Evolutionary conservation across 257 asterid species (phyloP).

Genomic region (Solanum neorickii): DNA sequence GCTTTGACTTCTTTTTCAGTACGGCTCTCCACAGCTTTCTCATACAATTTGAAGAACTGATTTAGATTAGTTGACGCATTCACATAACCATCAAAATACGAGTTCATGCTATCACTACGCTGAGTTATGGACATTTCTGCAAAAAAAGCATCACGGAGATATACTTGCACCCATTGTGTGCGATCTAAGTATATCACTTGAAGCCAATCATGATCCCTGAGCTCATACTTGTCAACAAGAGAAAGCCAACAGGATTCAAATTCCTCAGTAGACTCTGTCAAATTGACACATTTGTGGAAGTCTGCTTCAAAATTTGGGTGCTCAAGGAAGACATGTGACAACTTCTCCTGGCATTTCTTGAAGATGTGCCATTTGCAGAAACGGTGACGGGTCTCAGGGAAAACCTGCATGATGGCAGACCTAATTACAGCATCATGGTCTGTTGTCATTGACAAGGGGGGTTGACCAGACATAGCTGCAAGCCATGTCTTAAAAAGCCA

Average conservation of each 20-base stretch:
- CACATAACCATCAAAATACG: slow-evolving; percentile 89
- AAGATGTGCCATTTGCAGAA: slow-evolving; percentile 98
- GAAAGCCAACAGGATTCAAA: slow-evolving; percentile 87
- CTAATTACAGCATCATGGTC: slow-evolving; percentile 76
- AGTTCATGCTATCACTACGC: slow-evolving; percentile 85
- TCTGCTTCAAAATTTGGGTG: slow-evolving; percentile 77
- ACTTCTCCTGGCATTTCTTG: slow-evolving; percentile 88
- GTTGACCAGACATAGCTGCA: slow-evolving; percentile 64
- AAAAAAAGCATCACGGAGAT: slow-evolving; percentile 77
- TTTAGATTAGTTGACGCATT: slow-evolving; percentile 86
- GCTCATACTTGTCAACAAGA: slow-evolving; percentile 54
- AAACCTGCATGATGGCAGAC: slow-evolving; percentile 65
- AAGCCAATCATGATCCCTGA: slow-evolving; percentile 78
- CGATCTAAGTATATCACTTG: slow-evolving; percentile 56
- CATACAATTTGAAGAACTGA: slow-evolving; percentile 84
- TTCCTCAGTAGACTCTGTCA: slow-evolving; percentile 65
- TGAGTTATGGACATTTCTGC: slow-evolving; percentile 92
- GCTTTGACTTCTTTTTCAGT: slow-evolving; percentile 95
- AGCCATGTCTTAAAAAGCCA: slow-evolving; percentile 95
- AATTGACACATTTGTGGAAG: slow-evolving; percentile 81
- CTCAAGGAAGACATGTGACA: slow-evolving; percentile 59
- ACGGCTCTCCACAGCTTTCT: slow-evolving; percentile 94
- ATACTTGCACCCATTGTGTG: slow-evolving; percentile 87
- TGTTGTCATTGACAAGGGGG: slow-evolving; percentile 80
- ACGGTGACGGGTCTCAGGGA: slow-evolving; percentile 76